Conservation (phyloP, 2,329 filamentous ascomycete genomes). For the Ascomycota sp. region DNA sequence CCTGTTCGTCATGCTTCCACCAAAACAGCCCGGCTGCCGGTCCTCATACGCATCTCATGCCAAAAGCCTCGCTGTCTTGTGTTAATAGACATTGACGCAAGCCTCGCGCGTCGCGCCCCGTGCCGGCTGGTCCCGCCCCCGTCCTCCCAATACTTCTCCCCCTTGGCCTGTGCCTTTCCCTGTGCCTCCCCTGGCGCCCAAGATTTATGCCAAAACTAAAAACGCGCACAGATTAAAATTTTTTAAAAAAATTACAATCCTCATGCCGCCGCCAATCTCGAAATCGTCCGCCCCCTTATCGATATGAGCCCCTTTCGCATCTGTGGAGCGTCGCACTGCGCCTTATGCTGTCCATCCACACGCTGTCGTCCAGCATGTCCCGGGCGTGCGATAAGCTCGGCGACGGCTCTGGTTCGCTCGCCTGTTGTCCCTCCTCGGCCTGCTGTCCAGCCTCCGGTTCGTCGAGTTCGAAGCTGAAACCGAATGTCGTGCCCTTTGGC, state of each 20-base stretch:
- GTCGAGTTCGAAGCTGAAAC: constrained; percentile 38
- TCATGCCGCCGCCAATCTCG: neutral
- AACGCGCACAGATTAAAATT: neutral
- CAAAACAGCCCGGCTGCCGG: no score
- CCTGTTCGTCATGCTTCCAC: no score
- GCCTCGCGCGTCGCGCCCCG: no score
- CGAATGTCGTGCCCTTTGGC: constrained; percentile 25
- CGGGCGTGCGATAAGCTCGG: constrained; percentile 62
- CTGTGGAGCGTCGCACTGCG: constrained; percentile 56
- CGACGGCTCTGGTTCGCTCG: constrained; percentile 42
- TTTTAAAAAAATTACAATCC: neutral
- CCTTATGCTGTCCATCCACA: constrained; percentile 84
- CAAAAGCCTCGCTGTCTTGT: no score
- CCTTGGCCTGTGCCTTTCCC: no score
- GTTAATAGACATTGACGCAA: no score
- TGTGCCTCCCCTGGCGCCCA: no score
- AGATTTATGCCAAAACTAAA: no score
- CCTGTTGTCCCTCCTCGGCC: constrained; percentile 11
- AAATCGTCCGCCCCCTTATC: constrained; percentile 10
- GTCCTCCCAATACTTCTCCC: no score
- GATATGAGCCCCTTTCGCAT: constrained; percentile 16
- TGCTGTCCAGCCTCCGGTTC: constrained; percentile 15
- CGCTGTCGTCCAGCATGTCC: constrained; percentile 70
- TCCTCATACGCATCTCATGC: no score
- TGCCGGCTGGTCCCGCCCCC: no score